A percentile compares a stretch with the other conserved stretches of the same genome.
Conservation (phyloP, 169 alveolate species). For the Plasmodium berghei region DNA sequence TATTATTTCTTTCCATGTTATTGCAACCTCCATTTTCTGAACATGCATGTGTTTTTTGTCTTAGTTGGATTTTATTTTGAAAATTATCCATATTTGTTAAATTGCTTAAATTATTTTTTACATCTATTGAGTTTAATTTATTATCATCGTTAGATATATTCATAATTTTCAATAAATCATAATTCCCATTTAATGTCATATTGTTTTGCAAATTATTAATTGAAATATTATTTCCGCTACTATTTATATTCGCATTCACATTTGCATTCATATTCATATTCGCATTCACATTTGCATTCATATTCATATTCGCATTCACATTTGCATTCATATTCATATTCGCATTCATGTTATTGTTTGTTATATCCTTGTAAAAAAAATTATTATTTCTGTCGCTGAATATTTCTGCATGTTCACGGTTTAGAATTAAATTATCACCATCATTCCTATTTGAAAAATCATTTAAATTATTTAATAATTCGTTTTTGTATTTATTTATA, state of each 20-base stretch:
- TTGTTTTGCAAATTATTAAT: background rate
- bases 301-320: background rate
- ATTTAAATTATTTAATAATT: slow-evolving; percentile 12
- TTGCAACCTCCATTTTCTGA: slow-evolving; percentile 4
- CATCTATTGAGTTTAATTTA: slow-evolving; percentile 13
- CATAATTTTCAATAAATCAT: slow-evolving; percentile 4
- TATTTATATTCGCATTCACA: background rate
- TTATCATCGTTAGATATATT: slow-evolving; percentile 1
- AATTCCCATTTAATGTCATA: background rate
- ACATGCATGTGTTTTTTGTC: background rate
- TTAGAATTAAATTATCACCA: slow-evolving; percentile 1
- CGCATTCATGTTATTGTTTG: background rate
- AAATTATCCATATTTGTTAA: background rate
- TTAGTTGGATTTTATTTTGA: slow-evolving; percentile 2
- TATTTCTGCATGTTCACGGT: background rate
- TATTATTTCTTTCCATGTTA: background rate
- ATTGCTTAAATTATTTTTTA: slow-evolving; percentile 8
- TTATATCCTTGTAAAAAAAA: background rate
- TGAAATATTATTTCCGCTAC: background rate
- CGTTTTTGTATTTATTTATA: slow-evolving; percentile 1
- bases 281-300: background rate
- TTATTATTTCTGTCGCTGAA: background rate
- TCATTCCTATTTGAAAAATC: slow-evolving; percentile 9
- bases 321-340: background rate
- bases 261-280: background rate